Evolutionary conservation across 2,329 filamentous ascomycete species (phyloP), one percentile per base, ranked within the genome.

Genomic region (Alternaria tenuissima): DNA sequence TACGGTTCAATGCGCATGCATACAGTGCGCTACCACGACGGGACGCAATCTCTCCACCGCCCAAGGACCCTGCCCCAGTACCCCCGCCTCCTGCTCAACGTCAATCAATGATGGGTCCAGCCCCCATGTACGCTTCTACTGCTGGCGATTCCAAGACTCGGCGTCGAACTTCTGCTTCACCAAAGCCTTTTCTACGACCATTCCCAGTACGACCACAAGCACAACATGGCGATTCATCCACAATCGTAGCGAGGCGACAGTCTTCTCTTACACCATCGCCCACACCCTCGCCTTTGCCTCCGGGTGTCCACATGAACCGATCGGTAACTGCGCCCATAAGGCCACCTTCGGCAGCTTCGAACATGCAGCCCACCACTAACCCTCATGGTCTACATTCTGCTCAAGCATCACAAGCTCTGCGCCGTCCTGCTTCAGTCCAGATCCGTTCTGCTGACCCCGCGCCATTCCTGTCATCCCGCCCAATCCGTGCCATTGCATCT

Each of bases 341-440:
- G 39, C 60, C 70, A 18, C 53, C 68, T 12, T 63, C 70, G 22
- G 55, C 57, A 30, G 61, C 69, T 32, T 49, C 62, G 24, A 65
- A 60, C 32, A 55, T 51, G 28, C 44, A 60, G 22, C 57, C 63
- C 18, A 63, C 69, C 4, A 55, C 63, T 3, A 61, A 61, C 24
- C 47, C 62, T n/a, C 48, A 56, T 30, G 36, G 63, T 18, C 47
- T 66, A 8, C 65, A 66, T 36, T 59, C 60, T 12, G 48, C 62
- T 46, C 51, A 58, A 6, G 14, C 32, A 24, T 18, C 69, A 12
- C 72, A 76, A 47, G 59, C 66, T 7, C 72, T 82, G 18, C 76
- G 77, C 43, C 78, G 81, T 18, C 81, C 81, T 12, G 74, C 74
- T 16, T 82, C 80, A 30, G 76, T 84, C 34, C 81, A 83, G 62